These are phyloP conservation scores for Solanum chaucha DNA, from an alignment of 257 asterid species.

Conservation along the genomic window DNA sequence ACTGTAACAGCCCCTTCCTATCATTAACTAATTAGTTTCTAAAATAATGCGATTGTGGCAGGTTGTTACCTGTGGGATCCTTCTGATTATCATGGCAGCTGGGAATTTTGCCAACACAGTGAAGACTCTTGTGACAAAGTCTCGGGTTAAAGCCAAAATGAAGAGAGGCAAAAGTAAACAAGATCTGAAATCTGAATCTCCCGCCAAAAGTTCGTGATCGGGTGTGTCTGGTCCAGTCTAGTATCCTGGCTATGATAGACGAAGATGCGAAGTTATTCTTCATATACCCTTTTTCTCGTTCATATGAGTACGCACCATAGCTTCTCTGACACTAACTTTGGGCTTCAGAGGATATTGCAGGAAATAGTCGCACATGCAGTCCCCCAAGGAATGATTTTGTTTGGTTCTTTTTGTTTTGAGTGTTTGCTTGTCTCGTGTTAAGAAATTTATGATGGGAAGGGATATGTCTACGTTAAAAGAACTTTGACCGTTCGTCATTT, in stretches of 20 bases:
- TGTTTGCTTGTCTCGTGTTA: background rate
- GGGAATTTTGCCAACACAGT: conserved; percentile 87
- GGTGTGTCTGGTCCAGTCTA: background rate
- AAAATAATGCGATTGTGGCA: conserved; percentile 12
- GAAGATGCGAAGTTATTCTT: background rate
- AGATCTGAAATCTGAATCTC: conserved; percentile 40
- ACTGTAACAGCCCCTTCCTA: background rate
- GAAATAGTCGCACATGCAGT: background rate
- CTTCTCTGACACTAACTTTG: background rate
- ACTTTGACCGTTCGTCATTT: background rate
- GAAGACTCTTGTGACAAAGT: conserved; percentile 75
- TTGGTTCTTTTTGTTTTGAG: background rate
- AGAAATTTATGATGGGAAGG: background rate
- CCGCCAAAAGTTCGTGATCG: conserved; percentile 25
- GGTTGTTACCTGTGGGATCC: conserved; percentile 89
- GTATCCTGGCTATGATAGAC: conserved; percentile 7
- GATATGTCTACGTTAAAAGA: background rate
- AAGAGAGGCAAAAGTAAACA: conserved; percentile 64
- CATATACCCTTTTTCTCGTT: background rate
- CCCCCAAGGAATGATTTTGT: background rate
- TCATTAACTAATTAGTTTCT: background rate
- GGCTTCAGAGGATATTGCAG: background rate
- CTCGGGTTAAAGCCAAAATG: conserved; percentile 82
- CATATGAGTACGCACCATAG: background rate
- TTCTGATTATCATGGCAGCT: conserved; percentile 85